phyloP scores from a whole-genome alignment of 2,329 filamentous ascomycete genomes.

The Colletotrichum tropicale region DNA sequence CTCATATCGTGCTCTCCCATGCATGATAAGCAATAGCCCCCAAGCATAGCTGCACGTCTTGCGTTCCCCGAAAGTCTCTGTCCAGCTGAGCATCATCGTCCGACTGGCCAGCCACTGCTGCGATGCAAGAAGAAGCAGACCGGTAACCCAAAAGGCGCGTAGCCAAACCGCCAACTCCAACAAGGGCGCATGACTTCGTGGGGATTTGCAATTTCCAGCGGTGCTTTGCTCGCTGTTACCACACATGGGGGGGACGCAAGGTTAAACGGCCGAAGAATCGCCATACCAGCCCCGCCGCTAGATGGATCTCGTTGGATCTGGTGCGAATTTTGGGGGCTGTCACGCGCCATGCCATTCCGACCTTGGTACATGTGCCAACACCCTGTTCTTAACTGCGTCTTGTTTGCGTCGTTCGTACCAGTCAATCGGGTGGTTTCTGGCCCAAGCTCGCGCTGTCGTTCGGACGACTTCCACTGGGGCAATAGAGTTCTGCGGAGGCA shows the following conservation, averaged over 20 bases:
- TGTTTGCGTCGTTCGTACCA: background rate
- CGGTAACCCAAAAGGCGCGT: background rate
- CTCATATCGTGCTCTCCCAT: background rate
- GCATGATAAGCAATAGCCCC: background rate
- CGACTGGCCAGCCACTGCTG: background rate
- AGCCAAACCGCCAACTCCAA: background rate
- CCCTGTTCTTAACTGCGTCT: background rate
- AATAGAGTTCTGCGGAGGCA: slow-evolving; percentile 4
- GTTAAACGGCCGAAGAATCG: slow-evolving; percentile 12
- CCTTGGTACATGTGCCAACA: background rate
- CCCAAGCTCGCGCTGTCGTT: background rate
- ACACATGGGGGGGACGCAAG: background rate
- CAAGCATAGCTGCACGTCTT: background rate
- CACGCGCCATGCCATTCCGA: background rate
- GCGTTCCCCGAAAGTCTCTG: background rate
- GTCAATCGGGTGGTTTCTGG: background rate
- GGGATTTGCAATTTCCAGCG: slow-evolving; percentile 12
- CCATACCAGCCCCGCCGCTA: background rate
- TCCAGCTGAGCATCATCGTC: background rate
- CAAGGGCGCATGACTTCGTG: slow-evolving; percentile 8
- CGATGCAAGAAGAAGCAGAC: background rate
- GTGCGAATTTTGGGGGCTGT: background rate
- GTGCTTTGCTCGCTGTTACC: slow-evolving; percentile 18
- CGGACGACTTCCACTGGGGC: slow-evolving; percentile 1
- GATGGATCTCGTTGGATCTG: background rate